Base-by-base conservation (phyloP, 805 yeast species). In the Saturnispora dispora region DNA sequence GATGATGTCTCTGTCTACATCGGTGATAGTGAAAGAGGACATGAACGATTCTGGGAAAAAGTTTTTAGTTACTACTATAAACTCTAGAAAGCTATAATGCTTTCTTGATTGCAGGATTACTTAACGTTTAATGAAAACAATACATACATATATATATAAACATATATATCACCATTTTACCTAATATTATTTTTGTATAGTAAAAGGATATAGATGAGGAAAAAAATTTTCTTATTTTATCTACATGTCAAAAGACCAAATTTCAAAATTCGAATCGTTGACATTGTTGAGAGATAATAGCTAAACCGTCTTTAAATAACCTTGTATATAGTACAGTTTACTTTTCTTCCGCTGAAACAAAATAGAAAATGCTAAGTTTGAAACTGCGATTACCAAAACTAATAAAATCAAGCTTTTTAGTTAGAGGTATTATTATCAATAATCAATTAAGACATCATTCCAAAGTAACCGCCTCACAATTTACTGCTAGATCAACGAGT, bases 11-110 rank as follows among this genome's bases (percentile, higher is more conserved):
- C 57, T 55, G 43, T 55, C 46, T 46, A 52, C 57, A 27, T 55
- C 27, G 54, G 56, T 9, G 45, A 46, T 17, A 36, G 36, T 13
- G 47, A 45, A 15, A 60, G 58, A 28, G 63, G 63, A 35, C 62
- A 55, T 13, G 65, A 61, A 7, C 50, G 56, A 30, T 66, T 67
- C 45, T 67, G 67, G 63, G 55, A 56, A 35, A 57, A 64, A 32
- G 65, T 64, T 23, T 57, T 59, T 43, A 32, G 48, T 2, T 57
- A 59, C 35, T 67, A 66, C 48, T 58, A 58, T 50, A 59, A 60
- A 49, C 52, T 67, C 36, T 60, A 53, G 53, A 48, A 30, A 11
- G 10, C 33, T 30, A 30, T 30, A 9, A 25, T 30, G 15, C 13
- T 13, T 5, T 13, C 10, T 5, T 6, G 5, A 30, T 9, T 30